Evolutionary conservation across 192 early-diverging fungal genomes (phyloP).

Genomic region (Pilaira anomala): DNA sequence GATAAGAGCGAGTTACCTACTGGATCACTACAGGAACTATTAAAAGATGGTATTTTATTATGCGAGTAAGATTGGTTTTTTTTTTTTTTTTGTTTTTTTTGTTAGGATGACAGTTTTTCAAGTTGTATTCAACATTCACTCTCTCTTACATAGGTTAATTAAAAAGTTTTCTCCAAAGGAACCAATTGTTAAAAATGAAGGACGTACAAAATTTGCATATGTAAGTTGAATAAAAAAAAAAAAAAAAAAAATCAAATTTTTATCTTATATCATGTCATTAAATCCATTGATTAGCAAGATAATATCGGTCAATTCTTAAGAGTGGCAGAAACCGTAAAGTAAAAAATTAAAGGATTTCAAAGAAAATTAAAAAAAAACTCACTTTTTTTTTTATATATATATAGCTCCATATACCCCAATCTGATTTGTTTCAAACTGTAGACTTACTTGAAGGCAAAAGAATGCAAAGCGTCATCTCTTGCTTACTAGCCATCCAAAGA

Average conservation of each 20-base stretch:
- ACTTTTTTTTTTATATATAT: neutral
- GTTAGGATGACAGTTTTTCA: constrained; percentile 1
- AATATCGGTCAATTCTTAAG: constrained; percentile 74
- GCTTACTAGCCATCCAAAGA: constrained; percentile 13
- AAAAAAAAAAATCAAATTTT: neutral
- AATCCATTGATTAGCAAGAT: constrained; percentile 60
- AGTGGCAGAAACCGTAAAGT: constrained; percentile 55
- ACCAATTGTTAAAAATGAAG: constrained; percentile 2
- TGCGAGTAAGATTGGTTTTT: constrained; percentile 64
- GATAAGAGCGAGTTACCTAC: constrained; percentile 38
- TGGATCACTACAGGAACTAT: constrained; percentile 47
- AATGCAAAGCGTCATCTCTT: constrained; percentile 50
- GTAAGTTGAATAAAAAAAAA: constrained; percentile 9
- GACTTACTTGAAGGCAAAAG: constrained; percentile 81
- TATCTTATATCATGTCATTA: neutral
- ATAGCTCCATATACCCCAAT: constrained; percentile 67
- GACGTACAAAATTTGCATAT: neutral
- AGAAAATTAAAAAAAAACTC: neutral
- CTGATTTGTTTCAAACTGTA: constrained; percentile 81
- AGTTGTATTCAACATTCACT: neutral
- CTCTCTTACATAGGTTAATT: neutral
- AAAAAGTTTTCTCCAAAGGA: constrained; percentile 9
- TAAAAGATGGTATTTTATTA: constrained; percentile 75
- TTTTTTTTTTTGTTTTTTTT: too few relatives aligned
- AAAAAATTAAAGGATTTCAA: neutral